Evolutionary conservation across 83 land plant species (phyloP).

Genomic region (Thuja plicata): DNA sequence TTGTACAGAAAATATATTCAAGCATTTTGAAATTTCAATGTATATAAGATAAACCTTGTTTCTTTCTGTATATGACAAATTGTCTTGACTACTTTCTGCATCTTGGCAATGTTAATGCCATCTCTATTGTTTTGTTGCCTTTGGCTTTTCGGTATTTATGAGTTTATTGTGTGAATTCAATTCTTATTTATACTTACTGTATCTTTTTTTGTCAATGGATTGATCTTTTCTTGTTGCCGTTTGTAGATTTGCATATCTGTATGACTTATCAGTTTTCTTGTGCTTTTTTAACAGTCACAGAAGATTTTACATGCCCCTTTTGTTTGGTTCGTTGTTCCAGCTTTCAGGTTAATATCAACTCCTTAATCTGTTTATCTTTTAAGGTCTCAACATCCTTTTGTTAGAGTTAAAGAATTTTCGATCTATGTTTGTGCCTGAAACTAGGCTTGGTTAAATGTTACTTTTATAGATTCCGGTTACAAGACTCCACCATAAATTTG

Average conservation of each 20-base stretch:
- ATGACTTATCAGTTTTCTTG: background rate
- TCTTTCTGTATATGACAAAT: background rate
- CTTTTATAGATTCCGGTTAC: background rate
- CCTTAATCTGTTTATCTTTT: background rate
- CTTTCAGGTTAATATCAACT: constrained; percentile 48
- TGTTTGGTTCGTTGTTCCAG: constrained; percentile 68
- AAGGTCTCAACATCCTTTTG: background rate
- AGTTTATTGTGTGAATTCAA: background rate
- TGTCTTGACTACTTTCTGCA: background rate
- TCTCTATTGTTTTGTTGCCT: background rate
- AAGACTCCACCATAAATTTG: background rate
- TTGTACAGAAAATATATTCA: background rate
- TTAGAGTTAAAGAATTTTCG: background rate
- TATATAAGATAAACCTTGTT: background rate
- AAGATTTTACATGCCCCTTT: constrained; percentile 80
- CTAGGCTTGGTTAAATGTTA: background rate
- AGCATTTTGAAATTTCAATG: background rate
- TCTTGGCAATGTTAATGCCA: background rate
- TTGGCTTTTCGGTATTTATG: background rate
- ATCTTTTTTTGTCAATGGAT: background rate
- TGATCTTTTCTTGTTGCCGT: background rate
- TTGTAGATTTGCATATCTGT: background rate
- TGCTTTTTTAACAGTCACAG: constrained; percentile 51
- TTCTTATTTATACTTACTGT: background rate
- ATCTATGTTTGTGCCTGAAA: background rate